Evolutionary conservation across 352 stramenopile genomes (phyloP).

Genomic region (Vaucheria bursata): DNA sequence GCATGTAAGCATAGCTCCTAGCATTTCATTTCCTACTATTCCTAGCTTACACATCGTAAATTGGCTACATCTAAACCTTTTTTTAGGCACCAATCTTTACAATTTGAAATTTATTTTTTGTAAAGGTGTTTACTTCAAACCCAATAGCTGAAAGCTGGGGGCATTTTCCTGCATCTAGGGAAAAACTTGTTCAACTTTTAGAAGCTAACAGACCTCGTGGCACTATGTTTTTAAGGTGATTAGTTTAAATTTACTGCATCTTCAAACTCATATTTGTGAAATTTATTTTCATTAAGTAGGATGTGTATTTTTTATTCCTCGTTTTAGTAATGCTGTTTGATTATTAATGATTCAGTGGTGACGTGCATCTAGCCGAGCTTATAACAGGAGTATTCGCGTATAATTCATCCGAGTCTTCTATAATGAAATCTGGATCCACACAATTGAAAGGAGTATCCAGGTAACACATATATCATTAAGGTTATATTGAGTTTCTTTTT

Average conservation of each 20-base stretch:
- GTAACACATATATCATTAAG: background rate
- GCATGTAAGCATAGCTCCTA: too few relatives aligned
- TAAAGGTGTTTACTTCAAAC: conserved; percentile 47
- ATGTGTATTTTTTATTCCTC: too few relatives aligned
- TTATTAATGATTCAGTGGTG: too few relatives aligned
- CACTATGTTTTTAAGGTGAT: conserved; percentile 8
- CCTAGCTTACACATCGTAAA: too few relatives aligned
- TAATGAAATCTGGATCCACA: background rate
- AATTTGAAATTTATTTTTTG: too few relatives aligned
- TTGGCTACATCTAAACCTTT: too few relatives aligned
- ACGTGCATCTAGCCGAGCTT: conserved; percentile 47
- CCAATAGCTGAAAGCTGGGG: conserved; percentile 48
- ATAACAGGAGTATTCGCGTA: conserved; percentile 9
- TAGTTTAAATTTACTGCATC: too few relatives aligned
- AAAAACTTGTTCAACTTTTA: conserved; percentile 36
- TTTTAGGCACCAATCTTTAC: too few relatives aligned
- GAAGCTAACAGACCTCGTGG: conserved; percentile 28
- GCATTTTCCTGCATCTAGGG: conserved; percentile 39
- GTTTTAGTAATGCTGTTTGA: too few relatives aligned
- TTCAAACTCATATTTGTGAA: too few relatives aligned
- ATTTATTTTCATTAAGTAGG: too few relatives aligned
- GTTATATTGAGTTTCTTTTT: background rate
- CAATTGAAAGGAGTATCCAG: background rate
- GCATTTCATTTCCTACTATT: too few relatives aligned
- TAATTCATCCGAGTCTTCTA: background rate